Evolutionary conservation across 805 yeast species (phyloP).

Genomic region (Ogataea polymorpha): DNA sequence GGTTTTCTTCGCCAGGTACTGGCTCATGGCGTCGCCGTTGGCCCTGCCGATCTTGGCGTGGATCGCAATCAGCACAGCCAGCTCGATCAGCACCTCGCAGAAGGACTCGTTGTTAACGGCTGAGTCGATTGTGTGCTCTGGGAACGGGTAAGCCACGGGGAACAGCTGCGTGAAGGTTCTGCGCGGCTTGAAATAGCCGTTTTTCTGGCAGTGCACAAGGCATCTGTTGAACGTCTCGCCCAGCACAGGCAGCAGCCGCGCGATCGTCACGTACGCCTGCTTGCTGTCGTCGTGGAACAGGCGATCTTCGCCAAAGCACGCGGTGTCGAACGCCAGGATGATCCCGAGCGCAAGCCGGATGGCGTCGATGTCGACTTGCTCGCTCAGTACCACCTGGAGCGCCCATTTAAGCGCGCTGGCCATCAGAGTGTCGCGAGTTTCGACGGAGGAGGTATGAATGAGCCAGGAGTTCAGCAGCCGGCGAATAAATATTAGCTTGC

Average conservation of each 20-base stretch:
- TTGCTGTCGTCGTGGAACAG: conserved; percentile 30
- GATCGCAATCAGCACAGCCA: conserved; percentile 58
- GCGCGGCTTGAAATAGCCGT: conserved; percentile 46
- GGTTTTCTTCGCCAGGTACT: conserved; percentile 2
- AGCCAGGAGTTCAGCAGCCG: conserved; percentile 45
- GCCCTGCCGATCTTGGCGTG: conserved; percentile 39
- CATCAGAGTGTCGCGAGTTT: conserved; percentile 39
- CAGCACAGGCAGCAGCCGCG: conserved; percentile 54
- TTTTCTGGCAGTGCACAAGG: conserved; percentile 46
- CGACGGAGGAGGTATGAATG: conserved; percentile 22
- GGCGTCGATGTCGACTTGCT: conserved; percentile 51
- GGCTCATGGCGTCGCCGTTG: conserved; percentile 6
- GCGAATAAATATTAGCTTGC: conserved; percentile 60
- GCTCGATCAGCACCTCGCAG: conserved; percentile 70
- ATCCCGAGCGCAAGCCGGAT: conserved; percentile 62
- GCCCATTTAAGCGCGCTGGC: conserved; percentile 52
- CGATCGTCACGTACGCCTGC: conserved; percentile 42
- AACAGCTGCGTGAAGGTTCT: conserved; percentile 67
- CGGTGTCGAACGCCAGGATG: conserved; percentile 45
- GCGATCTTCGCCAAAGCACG: conserved; percentile 23
- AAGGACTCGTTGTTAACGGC: conserved; percentile 64
- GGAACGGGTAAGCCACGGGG: conserved; percentile 65
- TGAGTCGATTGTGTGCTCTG: conserved; percentile 66
- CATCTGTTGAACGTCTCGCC: conserved; percentile 49
- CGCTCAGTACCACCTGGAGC: conserved; percentile 52